Evolutionary conservation across 768 basidiomycete genomes (phyloP).

Genomic region (Tephrocybe sp.): DNA sequence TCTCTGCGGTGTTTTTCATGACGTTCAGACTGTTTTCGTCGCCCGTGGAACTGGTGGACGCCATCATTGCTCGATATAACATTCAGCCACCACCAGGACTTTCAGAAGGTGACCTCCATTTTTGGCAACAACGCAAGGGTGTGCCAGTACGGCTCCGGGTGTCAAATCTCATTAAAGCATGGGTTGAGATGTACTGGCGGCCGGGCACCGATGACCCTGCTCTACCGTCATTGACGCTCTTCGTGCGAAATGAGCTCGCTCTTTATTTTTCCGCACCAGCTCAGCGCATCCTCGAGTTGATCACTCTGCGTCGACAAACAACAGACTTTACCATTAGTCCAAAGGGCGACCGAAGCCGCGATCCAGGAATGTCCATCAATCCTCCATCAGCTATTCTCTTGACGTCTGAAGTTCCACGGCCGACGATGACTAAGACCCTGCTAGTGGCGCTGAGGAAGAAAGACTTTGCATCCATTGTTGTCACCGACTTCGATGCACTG

Average conservation of each 20-base stretch:
- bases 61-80: slow-evolving; percentile 83
- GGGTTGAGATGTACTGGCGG: slow-evolving; percentile 93
- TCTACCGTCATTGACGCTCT: slow-evolving; percentile 54
- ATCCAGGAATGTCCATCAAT: slow-evolving; percentile 75
- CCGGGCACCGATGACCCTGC: slow-evolving; percentile 70
- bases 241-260: slow-evolving; percentile 61
- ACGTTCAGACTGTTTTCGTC: slow-evolving; percentile 93
- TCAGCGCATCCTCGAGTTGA: slow-evolving; percentile 70
- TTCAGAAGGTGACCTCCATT: slow-evolving; percentile 56
- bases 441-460: slow-evolving; percentile 66
- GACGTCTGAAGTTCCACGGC: slow-evolving; percentile 77
- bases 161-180: slow-evolving; percentile 90
- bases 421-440: slow-evolving; percentile 80
- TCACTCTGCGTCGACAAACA: slow-evolving; percentile 53
- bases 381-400: slow-evolving; percentile 44
- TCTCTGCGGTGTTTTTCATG: slow-evolving; percentile 89
- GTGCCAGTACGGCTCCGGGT: slow-evolving; percentile 89
- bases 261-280: slow-evolving; percentile 68
- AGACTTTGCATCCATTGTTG: slow-evolving; percentile 57
- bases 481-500: slow-evolving; percentile 91
- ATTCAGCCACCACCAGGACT: slow-evolving; percentile 62
- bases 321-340: slow-evolving; percentile 51
- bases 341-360: slow-evolving; percentile 64
- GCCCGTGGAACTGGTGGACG: slow-evolving; percentile 72
- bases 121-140: slow-evolving; percentile 88